Conservation (phyloP, 345 rosid species). For the Linum lewisii region DNA sequence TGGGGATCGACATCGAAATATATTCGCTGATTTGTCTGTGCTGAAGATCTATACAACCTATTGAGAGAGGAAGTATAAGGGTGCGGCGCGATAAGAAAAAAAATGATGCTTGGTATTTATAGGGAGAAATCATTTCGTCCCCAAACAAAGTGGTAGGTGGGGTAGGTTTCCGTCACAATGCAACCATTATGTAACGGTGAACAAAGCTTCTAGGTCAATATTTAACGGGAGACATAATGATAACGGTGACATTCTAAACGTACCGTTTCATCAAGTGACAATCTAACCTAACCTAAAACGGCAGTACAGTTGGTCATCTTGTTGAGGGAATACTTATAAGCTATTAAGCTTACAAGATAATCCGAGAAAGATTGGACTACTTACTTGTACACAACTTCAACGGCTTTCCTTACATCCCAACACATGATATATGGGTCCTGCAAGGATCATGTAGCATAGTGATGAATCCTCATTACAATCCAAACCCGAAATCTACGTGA, state of each 20-base stretch:
- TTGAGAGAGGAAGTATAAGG: conserved; percentile 4
- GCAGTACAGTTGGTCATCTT: background rate
- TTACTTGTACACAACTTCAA: conserved; percentile 84
- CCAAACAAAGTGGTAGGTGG: too few relatives aligned
- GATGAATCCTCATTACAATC: background rate
- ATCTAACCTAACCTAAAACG: background rate
- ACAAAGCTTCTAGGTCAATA: too few relatives aligned
- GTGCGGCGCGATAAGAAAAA: background rate
- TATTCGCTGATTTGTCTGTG: conserved; percentile 82
- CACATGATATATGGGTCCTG: conserved; percentile 92
- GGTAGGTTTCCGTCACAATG: background rate
- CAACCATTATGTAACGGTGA: background rate
- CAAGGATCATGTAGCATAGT: background rate
- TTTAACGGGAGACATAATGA: too few relatives aligned
- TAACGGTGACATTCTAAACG: too few relatives aligned
- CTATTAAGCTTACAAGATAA: background rate
- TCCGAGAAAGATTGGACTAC: conserved; percentile 17
- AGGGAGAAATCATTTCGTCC: background rate
- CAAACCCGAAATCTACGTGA: background rate
- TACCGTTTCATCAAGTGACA: too few relatives aligned
- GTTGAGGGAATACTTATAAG: background rate
- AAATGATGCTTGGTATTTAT: background rate
- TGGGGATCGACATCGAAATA: conserved; percentile 72
- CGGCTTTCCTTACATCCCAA: conserved; percentile 89
- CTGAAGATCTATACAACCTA: conserved; percentile 82